phyloP scores from a whole-genome alignment of 2,329 filamentous ascomycete genomes.

The Lasiodiplodia gonubiensis region DNA sequence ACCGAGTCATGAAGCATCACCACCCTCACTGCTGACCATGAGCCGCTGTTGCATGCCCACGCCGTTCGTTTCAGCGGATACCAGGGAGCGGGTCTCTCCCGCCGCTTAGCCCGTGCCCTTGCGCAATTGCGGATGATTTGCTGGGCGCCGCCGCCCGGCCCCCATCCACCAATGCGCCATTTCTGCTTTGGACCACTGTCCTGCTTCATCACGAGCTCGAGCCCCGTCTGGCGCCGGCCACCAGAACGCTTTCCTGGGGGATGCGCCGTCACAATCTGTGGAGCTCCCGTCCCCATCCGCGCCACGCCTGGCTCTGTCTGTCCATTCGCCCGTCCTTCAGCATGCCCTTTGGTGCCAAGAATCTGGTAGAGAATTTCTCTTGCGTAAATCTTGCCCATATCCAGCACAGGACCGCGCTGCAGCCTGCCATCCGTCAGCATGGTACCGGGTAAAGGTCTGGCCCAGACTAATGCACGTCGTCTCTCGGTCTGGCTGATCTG shows the following conservation, averaged over 20 bases:
- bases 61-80: neutral
- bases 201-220: constrained; percentile 18
- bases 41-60: neutral
- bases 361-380: neutral
- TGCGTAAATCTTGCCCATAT: constrained; percentile 16
- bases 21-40: neutral
- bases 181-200: neutral
- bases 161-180: neutral
- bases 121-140: constrained; percentile 14
- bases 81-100: neutral
- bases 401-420: neutral
- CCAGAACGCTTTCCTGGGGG: neutral
- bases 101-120: neutral
- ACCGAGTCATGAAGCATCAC: constrained; percentile 9
- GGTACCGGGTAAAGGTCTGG: constrained; percentile 4
- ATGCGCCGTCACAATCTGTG: constrained; percentile 6
- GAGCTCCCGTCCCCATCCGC: neutral
- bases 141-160: constrained; percentile 4
- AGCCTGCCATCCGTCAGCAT: constrained; percentile 2
- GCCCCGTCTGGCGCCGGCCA: neutral
- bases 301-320: constrained; percentile 12
- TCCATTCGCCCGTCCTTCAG: neutral
- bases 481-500: constrained; percentile 3
- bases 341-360: neutral
- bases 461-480: neutral